These are phyloP conservation scores for Trichoderma sp. DNA, from an alignment of 2,329 filamentous ascomycete species.

Conservation along the genomic window DNA sequence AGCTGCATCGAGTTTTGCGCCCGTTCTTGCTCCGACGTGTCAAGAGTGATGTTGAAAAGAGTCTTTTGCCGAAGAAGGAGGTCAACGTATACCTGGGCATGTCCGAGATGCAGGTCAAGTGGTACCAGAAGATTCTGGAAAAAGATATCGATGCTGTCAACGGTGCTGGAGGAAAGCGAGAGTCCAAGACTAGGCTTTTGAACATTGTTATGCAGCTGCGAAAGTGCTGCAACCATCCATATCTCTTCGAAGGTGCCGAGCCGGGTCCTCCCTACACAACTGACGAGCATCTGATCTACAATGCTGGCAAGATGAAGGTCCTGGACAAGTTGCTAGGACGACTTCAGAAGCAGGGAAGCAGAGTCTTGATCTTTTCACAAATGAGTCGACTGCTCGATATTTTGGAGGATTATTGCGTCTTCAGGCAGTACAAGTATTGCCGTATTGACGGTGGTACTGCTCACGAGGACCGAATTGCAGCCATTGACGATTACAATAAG, in stretches of 20 bases:
- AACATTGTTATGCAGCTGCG: slow-evolving; percentile 99
- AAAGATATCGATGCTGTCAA: slow-evolving; percentile 99
- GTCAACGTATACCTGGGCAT: slow-evolving; percentile 96
- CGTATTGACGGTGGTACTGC: slow-evolving; percentile 96
- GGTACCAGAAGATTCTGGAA: slow-evolving; percentile 98
- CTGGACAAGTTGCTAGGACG: slow-evolving; percentile 86
- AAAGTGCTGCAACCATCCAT: slow-evolving; percentile 98
- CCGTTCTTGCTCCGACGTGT: slow-evolving; percentile 94
- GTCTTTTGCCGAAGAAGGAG: slow-evolving; percentile 93
- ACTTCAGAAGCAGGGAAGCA: slow-evolving; percentile 81
- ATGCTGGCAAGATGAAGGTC: slow-evolving; percentile 96
- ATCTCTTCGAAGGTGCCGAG: slow-evolving; percentile 95
- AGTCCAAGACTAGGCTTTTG: slow-evolving; percentile 93
- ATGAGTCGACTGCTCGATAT: slow-evolving; percentile 98
- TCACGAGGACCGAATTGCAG: slow-evolving; percentile 94
- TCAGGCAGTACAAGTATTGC: slow-evolving; percentile 92
- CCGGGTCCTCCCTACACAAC: slow-evolving; percentile 97
- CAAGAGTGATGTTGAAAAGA: slow-evolving; percentile 98
- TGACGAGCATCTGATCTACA: slow-evolving; percentile 90
- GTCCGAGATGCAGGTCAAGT: slow-evolving; percentile 98
- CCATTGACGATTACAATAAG: slow-evolving; percentile 98
- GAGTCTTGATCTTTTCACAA: slow-evolving; percentile 98
- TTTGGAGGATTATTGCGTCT: slow-evolving; percentile 96
- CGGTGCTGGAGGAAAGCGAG: slow-evolving; percentile 89
- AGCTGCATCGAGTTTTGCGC: slow-evolving; percentile 86